These are phyloP conservation scores for Alternaria burnsii DNA, from an alignment of 2,329 filamentous ascomycete species.

Conservation along the genomic window DNA sequence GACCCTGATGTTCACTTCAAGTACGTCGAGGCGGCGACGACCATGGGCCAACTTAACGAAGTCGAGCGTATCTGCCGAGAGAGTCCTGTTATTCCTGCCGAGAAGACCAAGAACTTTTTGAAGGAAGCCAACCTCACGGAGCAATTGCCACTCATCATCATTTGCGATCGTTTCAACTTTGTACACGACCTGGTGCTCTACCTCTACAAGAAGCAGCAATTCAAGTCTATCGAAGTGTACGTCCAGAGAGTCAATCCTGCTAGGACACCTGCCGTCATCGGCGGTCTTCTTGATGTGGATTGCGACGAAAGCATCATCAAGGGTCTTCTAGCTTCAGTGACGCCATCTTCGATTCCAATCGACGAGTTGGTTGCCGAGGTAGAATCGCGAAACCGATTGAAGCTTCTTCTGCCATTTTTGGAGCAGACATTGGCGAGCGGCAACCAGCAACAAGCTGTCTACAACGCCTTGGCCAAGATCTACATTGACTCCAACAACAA, in stretches of 20 bases:
- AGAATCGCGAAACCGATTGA: constrained; percentile 93
- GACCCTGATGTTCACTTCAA: constrained; percentile 98
- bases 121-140: constrained; percentile 94
- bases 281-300: constrained; percentile 92
- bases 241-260: constrained; percentile 96
- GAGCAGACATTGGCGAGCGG: constrained; percentile 88
- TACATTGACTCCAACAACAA: constrained; percentile 99
- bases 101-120: constrained; percentile 99
- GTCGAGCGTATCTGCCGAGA: constrained; percentile 98
- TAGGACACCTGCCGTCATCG: constrained; percentile 89
- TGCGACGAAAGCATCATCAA: constrained; percentile 98
- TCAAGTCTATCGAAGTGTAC: constrained; percentile 98
- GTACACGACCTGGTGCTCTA: constrained; percentile 96
- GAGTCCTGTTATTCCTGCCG: constrained; percentile 75
- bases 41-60: constrained; percentile 91
- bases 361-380: constrained; percentile 94
- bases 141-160: constrained; percentile 95
- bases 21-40: constrained; percentile 96
- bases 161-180: constrained; percentile 99
- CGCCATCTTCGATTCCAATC: constrained; percentile 85
- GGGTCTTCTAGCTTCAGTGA: constrained; percentile 83
- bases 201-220: constrained; percentile 98
- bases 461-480: constrained; percentile 97
- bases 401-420: constrained; percentile 94
- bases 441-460: constrained; percentile 95